Base-by-base conservation (phyloP, 2,329 filamentous ascomycete genomes). In the Penicillium sp. region DNA sequence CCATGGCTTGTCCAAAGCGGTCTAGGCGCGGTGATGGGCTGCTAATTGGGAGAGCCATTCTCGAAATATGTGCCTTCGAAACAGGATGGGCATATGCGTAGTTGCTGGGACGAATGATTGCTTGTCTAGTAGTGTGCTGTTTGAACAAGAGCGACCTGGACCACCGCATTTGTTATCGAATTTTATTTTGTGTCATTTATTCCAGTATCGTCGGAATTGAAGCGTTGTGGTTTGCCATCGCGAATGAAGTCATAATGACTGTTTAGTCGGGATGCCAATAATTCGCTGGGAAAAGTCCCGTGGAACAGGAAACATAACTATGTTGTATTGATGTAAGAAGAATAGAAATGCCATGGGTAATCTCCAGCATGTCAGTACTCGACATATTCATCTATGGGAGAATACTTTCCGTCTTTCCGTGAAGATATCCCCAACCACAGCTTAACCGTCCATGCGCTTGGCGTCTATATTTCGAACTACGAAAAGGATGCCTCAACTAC, bases 1-100 rank as follows among this genome's bases (percentile, higher is more conserved):
- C 68, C 68, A 77, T 74, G 34, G 72, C 69, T 51, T 69, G 59
- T 46, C 71, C 65, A 65, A 74, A 75, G 42, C 62, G 66, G 39
- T 62, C 55, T 5, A 73, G 50, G 14, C 66, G 66, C 9, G 69
- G 61, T 8, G 66, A 62, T 5, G 63, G 59, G 45, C 56, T 63
- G 47, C 53, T 58, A 24, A 58, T 60, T 37, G 62, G 60, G 22
- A 61, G 51, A 40, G 62, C 60, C 64, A 63, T 65, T 4, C 47
- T 60, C 38, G 29, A 44, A 4, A 37, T 59, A 34, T 34, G 34
- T 18, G 16, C 13, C 20, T 50, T 54, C 16, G 26, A 11, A 22
- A 11, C 13, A 20, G n/a, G 16, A 13, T 16, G 37, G 18, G 9
- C 37, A 31, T 24, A n/a, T 44, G 13, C 16, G 26, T 48, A 34